phyloP scores from a whole-genome alignment of 352 stramenopile genomes.

The Phytophthora sp. region DNA sequence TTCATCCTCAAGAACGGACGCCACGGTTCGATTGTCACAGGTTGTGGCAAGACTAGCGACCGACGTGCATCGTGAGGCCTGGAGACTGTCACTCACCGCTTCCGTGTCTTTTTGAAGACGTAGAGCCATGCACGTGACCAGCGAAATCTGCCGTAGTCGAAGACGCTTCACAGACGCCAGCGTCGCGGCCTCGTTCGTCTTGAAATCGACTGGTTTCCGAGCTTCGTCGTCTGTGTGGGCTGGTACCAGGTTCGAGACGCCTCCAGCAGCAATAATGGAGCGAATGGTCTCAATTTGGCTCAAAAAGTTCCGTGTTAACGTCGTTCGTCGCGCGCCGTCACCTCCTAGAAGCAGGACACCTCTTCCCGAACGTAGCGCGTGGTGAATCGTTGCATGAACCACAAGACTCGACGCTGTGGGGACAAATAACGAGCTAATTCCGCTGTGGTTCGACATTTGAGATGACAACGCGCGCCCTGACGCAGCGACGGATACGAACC shows the following conservation, averaged over 20 bases:
- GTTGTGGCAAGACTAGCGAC: neutral
- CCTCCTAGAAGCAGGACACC: slow-evolving; percentile 46
- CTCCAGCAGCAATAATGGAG: slow-evolving; percentile 17
- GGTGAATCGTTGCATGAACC: slow-evolving; percentile 46
- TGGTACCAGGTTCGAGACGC: slow-evolving; percentile 1
- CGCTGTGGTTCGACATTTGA: neutral
- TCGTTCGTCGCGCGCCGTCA: slow-evolving; percentile 40
- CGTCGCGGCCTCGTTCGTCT: slow-evolving; percentile 20
- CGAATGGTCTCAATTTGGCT: slow-evolving; percentile 34
- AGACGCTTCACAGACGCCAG: slow-evolving; percentile 51
- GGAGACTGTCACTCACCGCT: neutral
- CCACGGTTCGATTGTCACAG: neutral
- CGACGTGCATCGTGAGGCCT: neutral
- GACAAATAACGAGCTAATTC: slow-evolving; percentile 41
- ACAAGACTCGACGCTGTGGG: slow-evolving; percentile 50
- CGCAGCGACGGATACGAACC: slow-evolving; percentile 32
- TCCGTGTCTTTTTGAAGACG: slow-evolving; percentile 30
- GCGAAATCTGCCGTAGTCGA: slow-evolving; percentile 51
- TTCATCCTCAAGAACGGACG: slow-evolving; percentile 25
- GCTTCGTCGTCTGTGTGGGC: neutral
- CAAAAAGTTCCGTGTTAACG: slow-evolving; percentile 45
- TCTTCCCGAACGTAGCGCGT: slow-evolving; percentile 45
- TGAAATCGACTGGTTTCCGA: neutral
- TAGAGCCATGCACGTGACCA: slow-evolving; percentile 44
- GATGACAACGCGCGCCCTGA: neutral